Percentiles rank a stretch among this genome's conserved stretches.
Conservation (phyloP, 1,284 basidiomycete species). For the Agaricales sp. region DNA sequence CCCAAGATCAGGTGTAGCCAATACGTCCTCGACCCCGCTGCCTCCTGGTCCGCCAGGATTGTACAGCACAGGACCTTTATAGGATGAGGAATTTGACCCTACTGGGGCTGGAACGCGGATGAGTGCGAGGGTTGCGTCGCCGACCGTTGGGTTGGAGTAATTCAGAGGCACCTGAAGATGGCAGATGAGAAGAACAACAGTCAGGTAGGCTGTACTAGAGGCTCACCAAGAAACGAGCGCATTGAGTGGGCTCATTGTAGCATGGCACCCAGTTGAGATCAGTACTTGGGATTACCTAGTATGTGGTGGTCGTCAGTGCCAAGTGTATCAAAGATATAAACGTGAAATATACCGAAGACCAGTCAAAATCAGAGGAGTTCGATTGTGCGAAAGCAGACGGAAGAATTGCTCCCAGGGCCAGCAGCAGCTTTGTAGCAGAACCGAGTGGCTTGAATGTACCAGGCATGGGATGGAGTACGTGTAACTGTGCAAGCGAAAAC, state of each 20-base stretch:
- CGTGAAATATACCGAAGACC: neutral
- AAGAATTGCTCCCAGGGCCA: too few relatives aligned
- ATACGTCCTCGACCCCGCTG: neutral
- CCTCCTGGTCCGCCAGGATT: neutral
- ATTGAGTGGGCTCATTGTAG: neutral
- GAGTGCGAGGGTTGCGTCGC: neutral
- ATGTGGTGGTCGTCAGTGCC: neutral
- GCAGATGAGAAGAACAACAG: too few relatives aligned
- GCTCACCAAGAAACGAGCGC: neutral
- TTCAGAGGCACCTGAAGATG: neutral
- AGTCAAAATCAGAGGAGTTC: neutral
- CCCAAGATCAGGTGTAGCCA: neutral
- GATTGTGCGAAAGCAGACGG: too few relatives aligned
- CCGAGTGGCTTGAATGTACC: too few relatives aligned
- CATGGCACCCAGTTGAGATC: neutral
- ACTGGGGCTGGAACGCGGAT: neutral
- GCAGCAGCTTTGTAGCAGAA: too few relatives aligned
- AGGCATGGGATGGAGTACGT: too few relatives aligned
- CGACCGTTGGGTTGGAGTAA: neutral
- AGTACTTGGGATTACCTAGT: neutral
- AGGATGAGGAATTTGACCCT: neutral
- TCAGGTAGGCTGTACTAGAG: neutral
- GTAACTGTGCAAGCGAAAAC: too few relatives aligned
- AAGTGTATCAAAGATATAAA: neutral
- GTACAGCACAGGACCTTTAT: slow-evolving; percentile 1